Evolutionary conservation across 208 protist species (phyloP), one percentile per base, ranked within the genome.

Genomic region (Hexamita inflata): DNA sequence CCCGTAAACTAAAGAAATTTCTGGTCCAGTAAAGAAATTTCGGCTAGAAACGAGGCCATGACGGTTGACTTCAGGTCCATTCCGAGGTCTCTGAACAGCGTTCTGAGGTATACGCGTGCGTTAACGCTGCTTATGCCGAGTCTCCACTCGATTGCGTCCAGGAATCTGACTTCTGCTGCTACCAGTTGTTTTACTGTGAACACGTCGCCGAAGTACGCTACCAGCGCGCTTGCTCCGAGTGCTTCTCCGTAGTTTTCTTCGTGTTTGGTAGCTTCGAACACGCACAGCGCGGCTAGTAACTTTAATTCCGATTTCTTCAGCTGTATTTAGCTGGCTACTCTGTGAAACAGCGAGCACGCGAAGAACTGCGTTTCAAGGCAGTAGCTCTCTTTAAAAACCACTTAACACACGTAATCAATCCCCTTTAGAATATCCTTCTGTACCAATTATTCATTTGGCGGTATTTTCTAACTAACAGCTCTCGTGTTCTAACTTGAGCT

Each of bases 171-270:
- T n/a, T 70, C 64, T 24, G 32, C 64, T 9, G 15, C n/a, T 32
- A 35, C 11, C 40, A 70, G 4, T 4, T 70, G 19, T 15, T n/a
- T 4, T n/a, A 49, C 38, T 19, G 64, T 70, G 40, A 70, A 70
- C 64, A 32, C 9, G n/a, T 70, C 38, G 9, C 19, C 9, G 38
- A 70, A 70, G 38, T 70, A 70, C 32, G 64, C 35, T 4, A 7
- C 11, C 9, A 70, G 26, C 24, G 64, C 64, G 9, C 19, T 45
- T 7, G 34, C 26, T 7, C 64, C 64, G 9, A 70, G 64, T 4
- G 64, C 64, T n/a, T 70, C 64, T 11, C 64, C 64, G 38, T 70
- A 70, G 64, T 70, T 70, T 34, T 70, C 64, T n/a, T 70, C 64
- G 38, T 42, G 38, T n/a, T 70, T 70, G 28, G 64, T 70, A 11